Evolutionary conservation across 805 yeast genomes (phyloP).

Genomic region (Kuraishia piskuri): DNA sequence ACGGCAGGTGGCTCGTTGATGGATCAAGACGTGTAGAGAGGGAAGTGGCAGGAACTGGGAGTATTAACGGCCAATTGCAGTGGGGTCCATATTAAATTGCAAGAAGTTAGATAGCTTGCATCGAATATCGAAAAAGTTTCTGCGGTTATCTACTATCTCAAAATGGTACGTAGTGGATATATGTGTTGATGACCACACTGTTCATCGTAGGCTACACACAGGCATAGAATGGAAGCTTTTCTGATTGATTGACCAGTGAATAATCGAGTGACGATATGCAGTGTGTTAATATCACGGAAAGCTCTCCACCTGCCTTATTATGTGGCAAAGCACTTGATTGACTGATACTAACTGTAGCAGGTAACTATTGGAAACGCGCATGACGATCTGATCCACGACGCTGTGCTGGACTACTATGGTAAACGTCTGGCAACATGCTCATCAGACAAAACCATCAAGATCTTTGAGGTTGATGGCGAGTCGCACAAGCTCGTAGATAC

Average conservation of each 20-base stretch:
- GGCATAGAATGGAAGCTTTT: too few species aligned
- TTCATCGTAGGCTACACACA: too few species aligned
- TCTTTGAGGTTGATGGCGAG: constrained; percentile 86
- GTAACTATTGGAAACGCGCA: constrained; percentile 88
- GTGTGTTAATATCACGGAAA: too few species aligned
- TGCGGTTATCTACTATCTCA: neutral
- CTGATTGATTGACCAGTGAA: too few species aligned
- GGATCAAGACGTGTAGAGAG: neutral
- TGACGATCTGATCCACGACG: constrained; percentile 91
- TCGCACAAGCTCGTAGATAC: constrained; percentile 78
- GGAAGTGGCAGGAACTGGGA: neutral
- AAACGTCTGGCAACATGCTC: constrained; percentile 93
- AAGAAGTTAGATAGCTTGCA: neutral
- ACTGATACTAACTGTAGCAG: constrained; percentile 21
- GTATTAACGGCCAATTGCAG: neutral
- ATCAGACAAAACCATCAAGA: constrained; percentile 90
- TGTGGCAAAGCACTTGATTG: too few species aligned
- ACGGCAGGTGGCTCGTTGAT: neutral
- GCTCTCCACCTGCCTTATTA: too few species aligned
- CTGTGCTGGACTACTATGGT: constrained; percentile 94
- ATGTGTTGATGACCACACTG: neutral
- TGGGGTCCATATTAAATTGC: neutral
- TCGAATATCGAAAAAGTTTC: neutral
- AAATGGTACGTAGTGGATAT: neutral
- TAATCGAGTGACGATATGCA: too few species aligned